Evolutionary conservation across 768 basidiomycete genomes (phyloP).

Genomic region (Russula olivacea): DNA sequence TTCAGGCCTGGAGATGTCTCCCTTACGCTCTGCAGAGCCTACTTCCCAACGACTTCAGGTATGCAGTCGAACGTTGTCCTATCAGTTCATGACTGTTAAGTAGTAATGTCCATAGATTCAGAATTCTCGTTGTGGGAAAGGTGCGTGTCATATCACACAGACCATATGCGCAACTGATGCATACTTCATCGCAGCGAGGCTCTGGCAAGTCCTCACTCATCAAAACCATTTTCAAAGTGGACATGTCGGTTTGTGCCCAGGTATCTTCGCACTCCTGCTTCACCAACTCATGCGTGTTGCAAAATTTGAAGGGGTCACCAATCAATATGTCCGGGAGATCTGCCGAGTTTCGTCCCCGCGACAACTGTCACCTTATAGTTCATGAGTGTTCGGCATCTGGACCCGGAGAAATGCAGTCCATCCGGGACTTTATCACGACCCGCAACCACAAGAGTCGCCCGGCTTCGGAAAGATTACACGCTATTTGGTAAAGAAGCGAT

Average conservation of each 20-base stretch:
- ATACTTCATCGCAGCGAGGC: not conserved
- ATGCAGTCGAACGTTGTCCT: not conserved
- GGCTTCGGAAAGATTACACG: slow-evolving; percentile 8
- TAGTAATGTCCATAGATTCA: not conserved
- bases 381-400: not conserved
- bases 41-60: slow-evolving; percentile 9
- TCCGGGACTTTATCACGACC: not conserved
- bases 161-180: not conserved
- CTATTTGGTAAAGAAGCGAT: slow-evolving; percentile 2
- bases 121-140: slow-evolving; percentile 14
- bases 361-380: not conserved
- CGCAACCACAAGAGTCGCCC: not conserved
- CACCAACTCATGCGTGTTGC: not conserved
- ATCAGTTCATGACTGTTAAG: not conserved
- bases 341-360: not conserved
- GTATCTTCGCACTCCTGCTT: not conserved
- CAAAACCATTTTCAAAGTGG: not conserved
- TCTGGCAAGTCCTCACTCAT: slow-evolving; percentile 17
- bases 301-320: not conserved
- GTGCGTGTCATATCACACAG: not conserved
- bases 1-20: too few relatives aligned
- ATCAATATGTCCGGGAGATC: not conserved
- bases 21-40: not conserved
- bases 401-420: not conserved
- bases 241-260: slow-evolving; percentile 1